phyloP scores from a whole-genome alignment of 225 moss, liverwort and hornwort species.

The Physcomitrium patens region DNA sequence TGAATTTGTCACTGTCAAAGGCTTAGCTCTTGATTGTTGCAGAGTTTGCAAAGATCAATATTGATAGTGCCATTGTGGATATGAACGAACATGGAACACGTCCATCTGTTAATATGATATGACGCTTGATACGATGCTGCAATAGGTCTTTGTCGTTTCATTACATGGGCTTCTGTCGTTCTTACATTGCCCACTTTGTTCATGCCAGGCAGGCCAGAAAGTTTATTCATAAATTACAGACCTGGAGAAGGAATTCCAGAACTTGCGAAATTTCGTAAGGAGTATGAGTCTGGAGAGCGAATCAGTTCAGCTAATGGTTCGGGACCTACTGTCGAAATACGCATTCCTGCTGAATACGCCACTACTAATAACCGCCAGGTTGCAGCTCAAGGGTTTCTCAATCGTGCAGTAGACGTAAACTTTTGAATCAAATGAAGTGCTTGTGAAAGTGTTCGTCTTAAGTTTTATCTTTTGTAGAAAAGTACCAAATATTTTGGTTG shows the following conservation, averaged over 20 bases:
- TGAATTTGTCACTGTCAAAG: too few species aligned
- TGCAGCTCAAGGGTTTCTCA: conserved; percentile 1
- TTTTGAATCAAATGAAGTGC: too few species aligned
- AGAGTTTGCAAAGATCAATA: too few species aligned
- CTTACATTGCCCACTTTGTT: conserved; percentile 29
- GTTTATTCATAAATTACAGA: conserved; percentile 63
- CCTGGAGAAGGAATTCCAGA: conserved; percentile 94
- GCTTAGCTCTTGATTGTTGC: too few species aligned
- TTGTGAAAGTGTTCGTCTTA: neutral
- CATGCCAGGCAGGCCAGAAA: conserved; percentile 60
- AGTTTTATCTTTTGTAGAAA: neutral
- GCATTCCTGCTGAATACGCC: conserved; percentile 82
- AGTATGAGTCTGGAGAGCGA: conserved; percentile 68
- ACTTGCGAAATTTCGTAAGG: conserved; percentile 76
- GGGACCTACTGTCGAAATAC: conserved; percentile 83
- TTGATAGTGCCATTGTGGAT: too few species aligned
- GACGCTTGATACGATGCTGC: neutral
- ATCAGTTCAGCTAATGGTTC: conserved; percentile 41
- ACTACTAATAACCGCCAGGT: conserved; percentile 95
- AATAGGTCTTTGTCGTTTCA: conserved; percentile 9
- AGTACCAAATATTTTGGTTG: conserved; percentile 17
- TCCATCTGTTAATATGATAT: too few species aligned
- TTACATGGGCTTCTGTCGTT: conserved; percentile 16
- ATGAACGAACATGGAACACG: too few species aligned
- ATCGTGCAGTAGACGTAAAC: too few species aligned